Conservation (phyloP, 192 early-diverging fungal genomes). For the Coemansia sp. region DNA sequence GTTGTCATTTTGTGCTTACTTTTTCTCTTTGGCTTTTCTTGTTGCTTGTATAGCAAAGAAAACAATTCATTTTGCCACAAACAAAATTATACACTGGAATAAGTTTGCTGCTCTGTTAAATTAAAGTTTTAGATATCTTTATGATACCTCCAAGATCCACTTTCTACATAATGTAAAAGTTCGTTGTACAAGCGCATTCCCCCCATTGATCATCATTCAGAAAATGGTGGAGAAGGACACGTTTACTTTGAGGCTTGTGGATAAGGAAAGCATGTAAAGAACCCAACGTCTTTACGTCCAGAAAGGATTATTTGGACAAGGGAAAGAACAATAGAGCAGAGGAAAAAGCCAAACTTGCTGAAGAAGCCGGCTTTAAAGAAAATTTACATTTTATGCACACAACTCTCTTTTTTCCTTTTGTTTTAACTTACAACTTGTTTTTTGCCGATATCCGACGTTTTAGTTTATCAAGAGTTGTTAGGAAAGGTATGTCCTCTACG, state of each 20-base stretch:
- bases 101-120: too few species aligned
- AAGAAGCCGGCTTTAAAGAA: too few species aligned
- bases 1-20: slow-evolving; percentile 4
- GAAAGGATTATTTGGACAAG: too few species aligned
- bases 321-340: too few species aligned
- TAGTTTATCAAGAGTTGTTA: neutral
- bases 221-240: too few species aligned
- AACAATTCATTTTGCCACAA: neutral
- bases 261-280: neutral
- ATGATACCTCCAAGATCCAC: neutral
- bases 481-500: neutral
- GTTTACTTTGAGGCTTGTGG: too few species aligned
- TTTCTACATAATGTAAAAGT: neutral
- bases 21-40: slow-evolving; percentile 2
- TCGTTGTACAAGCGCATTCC: too few species aligned
- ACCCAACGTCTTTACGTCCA: too few species aligned
- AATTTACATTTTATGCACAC: neutral
- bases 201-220: too few species aligned
- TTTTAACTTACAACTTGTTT: too few species aligned
- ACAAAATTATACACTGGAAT: neutral
- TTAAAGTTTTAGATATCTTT: too few species aligned
- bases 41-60: slow-evolving; percentile 1
- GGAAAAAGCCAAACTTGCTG: too few species aligned
- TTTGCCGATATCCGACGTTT: neutral
- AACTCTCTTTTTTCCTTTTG: neutral